A percentile compares a stretch with the other conserved stretches of the same genome.
These are phyloP conservation scores for Castanea mollissima DNA, from an alignment of 306 rosid genomes.

Conservation along the genomic window DNA sequence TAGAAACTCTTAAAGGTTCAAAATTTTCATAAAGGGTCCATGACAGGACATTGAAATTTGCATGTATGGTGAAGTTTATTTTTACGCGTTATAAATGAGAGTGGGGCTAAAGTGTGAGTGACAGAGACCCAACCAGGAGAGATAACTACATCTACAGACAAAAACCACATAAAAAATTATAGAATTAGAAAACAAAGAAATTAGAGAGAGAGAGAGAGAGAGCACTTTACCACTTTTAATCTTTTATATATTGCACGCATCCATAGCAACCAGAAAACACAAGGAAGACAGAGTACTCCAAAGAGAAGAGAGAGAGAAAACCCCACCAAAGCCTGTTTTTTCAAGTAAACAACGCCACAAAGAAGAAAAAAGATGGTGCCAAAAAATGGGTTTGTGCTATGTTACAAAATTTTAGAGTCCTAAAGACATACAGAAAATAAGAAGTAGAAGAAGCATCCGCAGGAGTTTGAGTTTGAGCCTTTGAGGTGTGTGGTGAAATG, in stretches of 20 bases:
- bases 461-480: neutral
- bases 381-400: slow-evolving; percentile 28
- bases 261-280: slow-evolving; percentile 56
- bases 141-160: slow-evolving; percentile 62
- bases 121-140: slow-evolving; percentile 51
- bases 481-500: neutral
- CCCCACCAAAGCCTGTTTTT: slow-evolving; percentile 18
- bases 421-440: neutral
- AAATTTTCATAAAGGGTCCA: neutral
- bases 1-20: too few species aligned
- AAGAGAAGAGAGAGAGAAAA: slow-evolving; percentile 13
- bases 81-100: slow-evolving; percentile 21
- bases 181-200: neutral
- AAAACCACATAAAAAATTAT: slow-evolving; percentile 37
- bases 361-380: neutral
- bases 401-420: slow-evolving; percentile 13
- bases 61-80: neutral
- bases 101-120: slow-evolving; percentile 29
- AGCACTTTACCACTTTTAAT: slow-evolving; percentile 76
- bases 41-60: neutral
- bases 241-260: slow-evolving; percentile 88
- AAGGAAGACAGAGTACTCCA: slow-evolving; percentile 55
- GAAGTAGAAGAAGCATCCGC: neutral
- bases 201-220: slow-evolving; percentile 8
- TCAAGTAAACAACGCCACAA: slow-evolving; percentile 3